Percentiles rank a stretch among this genome's conserved stretches.
Conservation (phyloP, 2,329 filamentous ascomycete genomes). For the Trematosphaeria pertusa region DNA sequence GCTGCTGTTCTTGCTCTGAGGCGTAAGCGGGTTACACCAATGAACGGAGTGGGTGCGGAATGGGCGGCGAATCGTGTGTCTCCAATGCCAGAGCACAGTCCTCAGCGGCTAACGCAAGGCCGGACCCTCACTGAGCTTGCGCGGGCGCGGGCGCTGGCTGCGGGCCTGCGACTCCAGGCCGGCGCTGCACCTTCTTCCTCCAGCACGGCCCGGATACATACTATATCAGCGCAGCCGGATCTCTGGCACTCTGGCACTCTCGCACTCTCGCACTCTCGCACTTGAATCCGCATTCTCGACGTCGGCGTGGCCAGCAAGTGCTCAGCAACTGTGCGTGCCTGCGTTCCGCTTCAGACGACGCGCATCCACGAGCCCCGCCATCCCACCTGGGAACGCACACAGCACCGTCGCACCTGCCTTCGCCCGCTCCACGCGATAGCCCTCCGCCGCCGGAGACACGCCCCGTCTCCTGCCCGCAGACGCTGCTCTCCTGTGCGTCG, state of each 20-base stretch:
- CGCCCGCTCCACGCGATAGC: constrained; percentile 24
- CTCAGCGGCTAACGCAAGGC: constrained; percentile 32
- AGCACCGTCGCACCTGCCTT: constrained; percentile 13
- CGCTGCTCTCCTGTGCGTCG: constrained; percentile 1
- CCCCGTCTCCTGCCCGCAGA: constrained; percentile 10
- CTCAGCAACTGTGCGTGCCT: not conserved
- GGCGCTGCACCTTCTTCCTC: constrained; percentile 12
- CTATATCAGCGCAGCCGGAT: constrained; percentile 11
- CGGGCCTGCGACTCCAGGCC: constrained; percentile 13
- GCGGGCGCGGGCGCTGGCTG: not conserved
- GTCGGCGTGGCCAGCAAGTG: no score
- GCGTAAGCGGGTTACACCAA: constrained; percentile 33
- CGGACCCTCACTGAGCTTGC: constrained; percentile 1
- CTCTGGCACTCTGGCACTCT: not conserved
- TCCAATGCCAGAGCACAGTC: constrained; percentile 18
- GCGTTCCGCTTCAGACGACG: constrained; percentile 20
- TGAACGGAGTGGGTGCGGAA: constrained; percentile 14
- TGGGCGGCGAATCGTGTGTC: constrained; percentile 14
- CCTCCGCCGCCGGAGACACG: constrained; percentile 7
- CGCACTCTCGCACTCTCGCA: not conserved
- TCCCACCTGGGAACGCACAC: constrained; percentile 14
- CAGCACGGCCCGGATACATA: constrained; percentile 11
- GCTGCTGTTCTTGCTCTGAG: constrained; percentile 9
- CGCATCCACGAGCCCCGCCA: constrained; percentile 24
- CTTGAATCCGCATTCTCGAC: not conserved